Conservation (phyloP, 2,329 filamentous ascomycete species). For the Penicillium sp. region DNA sequence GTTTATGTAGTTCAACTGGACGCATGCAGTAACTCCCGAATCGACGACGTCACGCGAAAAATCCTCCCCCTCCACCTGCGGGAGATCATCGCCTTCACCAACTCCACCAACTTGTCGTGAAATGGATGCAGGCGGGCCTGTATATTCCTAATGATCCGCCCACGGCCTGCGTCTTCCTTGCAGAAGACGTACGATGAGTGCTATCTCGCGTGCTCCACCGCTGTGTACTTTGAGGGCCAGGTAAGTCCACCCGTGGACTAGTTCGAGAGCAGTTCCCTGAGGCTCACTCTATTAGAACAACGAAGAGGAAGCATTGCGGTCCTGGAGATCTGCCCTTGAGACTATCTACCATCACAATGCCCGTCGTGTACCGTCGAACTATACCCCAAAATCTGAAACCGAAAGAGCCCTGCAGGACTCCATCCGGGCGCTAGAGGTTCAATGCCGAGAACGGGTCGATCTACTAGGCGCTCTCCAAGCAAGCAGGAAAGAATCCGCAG, state of each 20-base stretch:
- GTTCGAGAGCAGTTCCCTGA: conserved; percentile 5
- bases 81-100: conserved; percentile 26
- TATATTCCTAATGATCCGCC: conserved; percentile 48
- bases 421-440: conserved; percentile 76
- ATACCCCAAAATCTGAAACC: conserved; percentile 73
- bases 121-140: conserved; percentile 26
- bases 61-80: conserved; percentile 22
- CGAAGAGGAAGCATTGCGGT: conserved; percentile 83
- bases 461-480: conserved; percentile 77
- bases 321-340: conserved; percentile 85
- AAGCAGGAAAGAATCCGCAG: conserved; percentile 54
- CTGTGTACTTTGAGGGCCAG: conserved; percentile 93
- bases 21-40: conserved; percentile 24
- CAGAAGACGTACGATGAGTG: conserved; percentile 98
- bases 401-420: conserved; percentile 81
- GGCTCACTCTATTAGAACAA: conserved; percentile 64
- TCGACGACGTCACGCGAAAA: conserved; percentile 38
- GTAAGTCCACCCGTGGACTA: conserved; percentile 48
- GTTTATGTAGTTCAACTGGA: neutral
- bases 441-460: conserved; percentile 91
- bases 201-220: conserved; percentile 91
- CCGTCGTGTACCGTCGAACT: conserved; percentile 68
- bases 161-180: conserved; percentile 68
- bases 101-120: conserved; percentile 20
- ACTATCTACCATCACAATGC: conserved; percentile 85